Evolutionary conservation across 768 basidiomycete genomes (phyloP).

Genomic region (Lactifluus pinguis): DNA sequence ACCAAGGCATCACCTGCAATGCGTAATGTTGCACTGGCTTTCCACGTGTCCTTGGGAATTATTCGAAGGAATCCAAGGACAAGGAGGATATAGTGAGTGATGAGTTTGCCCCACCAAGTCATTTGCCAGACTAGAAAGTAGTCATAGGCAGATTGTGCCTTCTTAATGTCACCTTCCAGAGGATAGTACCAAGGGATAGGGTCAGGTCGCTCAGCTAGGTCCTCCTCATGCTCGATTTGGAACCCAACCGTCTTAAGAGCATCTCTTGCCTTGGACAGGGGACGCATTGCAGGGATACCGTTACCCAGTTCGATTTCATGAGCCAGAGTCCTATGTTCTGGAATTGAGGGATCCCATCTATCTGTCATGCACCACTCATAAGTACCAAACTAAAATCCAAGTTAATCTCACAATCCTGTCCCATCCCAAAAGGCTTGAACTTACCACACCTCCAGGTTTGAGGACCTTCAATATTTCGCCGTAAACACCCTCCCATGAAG

Average conservation of each 20-base stretch:
- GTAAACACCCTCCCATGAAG: slow-evolving; percentile 93
- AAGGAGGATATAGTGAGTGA: slow-evolving; percentile 75
- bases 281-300: slow-evolving; percentile 97
- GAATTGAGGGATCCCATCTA: slow-evolving; percentile 76
- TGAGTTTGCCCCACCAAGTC: slow-evolving; percentile 75
- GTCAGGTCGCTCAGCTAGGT: slow-evolving; percentile 59
- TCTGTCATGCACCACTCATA: slow-evolving; percentile 99
- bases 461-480: slow-evolving; percentile 87
- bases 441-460: slow-evolving; percentile 90
- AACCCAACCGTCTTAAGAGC: slow-evolving; percentile 86
- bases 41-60: slow-evolving; percentile 89
- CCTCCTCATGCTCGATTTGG: slow-evolving; percentile 36
- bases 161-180: slow-evolving; percentile 83
- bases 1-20: slow-evolving; percentile 70
- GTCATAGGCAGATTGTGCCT: slow-evolving; percentile 93
- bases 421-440: slow-evolving; percentile 25
- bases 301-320: slow-evolving; percentile 92
- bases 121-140: slow-evolving; percentile 82
- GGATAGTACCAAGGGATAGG: slow-evolving; percentile 91
- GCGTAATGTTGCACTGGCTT: slow-evolving; percentile 84
- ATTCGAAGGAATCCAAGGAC: slow-evolving; percentile 68
- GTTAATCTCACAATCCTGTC: slow-evolving; percentile 1
- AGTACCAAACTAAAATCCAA: slow-evolving; percentile 67
- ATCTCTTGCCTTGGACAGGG: slow-evolving; percentile 53
- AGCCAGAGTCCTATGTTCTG: slow-evolving; percentile 81